A percentile compares a stretch with the other conserved stretches of the same genome.
Conservation (phyloP, 805 yeast species). For the Ogataea haglerorum region DNA sequence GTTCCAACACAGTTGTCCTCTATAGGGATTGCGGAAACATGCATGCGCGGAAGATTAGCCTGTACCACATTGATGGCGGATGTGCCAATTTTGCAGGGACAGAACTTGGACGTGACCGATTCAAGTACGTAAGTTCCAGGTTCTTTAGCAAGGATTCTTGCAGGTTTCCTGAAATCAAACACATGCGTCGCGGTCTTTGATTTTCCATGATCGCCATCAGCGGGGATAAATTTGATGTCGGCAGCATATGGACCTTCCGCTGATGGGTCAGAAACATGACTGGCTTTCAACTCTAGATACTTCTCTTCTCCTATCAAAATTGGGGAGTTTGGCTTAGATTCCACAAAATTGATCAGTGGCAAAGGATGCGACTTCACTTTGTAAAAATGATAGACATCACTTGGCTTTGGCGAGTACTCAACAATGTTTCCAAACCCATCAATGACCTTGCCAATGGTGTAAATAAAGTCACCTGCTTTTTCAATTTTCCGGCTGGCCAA, state of each 20-base stretch:
- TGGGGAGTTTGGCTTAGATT: conserved; percentile 29
- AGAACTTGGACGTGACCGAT: conserved; percentile 54
- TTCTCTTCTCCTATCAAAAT: conserved; percentile 33
- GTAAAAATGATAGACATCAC: conserved; percentile 38
- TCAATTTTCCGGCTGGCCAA: conserved; percentile 25
- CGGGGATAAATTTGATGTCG: conserved; percentile 31
- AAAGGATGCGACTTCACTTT: conserved; percentile 52
- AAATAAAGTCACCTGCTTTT: conserved; percentile 51
- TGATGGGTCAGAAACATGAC: conserved; percentile 23
- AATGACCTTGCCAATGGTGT: conserved; percentile 52
- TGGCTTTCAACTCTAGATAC: conserved; percentile 27
- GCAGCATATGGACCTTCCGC: conserved; percentile 49
- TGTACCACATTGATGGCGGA: conserved; percentile 45
- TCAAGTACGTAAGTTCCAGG: conserved; percentile 68
- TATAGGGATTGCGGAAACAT: conserved; percentile 53
- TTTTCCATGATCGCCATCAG: conserved; percentile 20
- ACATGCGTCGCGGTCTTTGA: conserved; percentile 20
- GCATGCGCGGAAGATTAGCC: conserved; percentile 40
- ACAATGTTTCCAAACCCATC: conserved; percentile 67
- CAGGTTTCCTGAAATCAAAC: conserved; percentile 28
- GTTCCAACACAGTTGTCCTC: conserved; percentile 90
- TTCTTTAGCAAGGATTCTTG: conserved; percentile 38
- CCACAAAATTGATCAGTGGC: conserved; percentile 49
- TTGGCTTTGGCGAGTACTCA: conserved; percentile 36
- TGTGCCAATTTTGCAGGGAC: conserved; percentile 67